phyloP scores from a whole-genome alignment of 2,329 filamentous ascomycete genomes.

The Cyclaneusma minus region DNA sequence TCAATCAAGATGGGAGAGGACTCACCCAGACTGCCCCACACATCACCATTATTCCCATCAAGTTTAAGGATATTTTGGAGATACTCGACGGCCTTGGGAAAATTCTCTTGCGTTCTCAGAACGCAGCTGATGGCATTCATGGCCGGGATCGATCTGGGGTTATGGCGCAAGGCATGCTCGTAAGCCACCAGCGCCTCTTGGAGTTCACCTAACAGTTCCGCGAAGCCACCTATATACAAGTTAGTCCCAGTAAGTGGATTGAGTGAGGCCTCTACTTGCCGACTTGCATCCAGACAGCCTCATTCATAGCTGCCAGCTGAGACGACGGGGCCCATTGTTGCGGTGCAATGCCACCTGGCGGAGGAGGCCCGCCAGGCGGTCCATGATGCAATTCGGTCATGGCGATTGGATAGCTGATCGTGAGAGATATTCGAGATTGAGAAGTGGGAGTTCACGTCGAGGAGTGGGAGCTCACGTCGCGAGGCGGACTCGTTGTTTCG shows the following conservation, averaged over 20 bases:
- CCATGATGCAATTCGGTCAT: conserved; percentile 15
- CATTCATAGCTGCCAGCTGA: conserved; percentile 65
- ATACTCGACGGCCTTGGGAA: conserved; percentile 86
- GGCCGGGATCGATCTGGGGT: conserved; percentile 73
- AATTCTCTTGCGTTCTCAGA: conserved; percentile 81
- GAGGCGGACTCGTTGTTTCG: no score
- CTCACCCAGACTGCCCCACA: conserved; percentile 87
- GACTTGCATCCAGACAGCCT: conserved; percentile 82
- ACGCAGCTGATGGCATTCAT: conserved; percentile 93
- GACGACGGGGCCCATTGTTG: conserved; percentile 32
- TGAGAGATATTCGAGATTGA: background rate
- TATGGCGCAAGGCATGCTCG: conserved; percentile 76
- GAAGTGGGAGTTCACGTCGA: no score
- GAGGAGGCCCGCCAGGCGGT: conserved; percentile 15
- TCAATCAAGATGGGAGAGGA: conserved; percentile 5
- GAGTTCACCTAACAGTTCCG: conserved; percentile 73
- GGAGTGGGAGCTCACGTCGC: no score
- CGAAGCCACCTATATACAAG: conserved; percentile 51
- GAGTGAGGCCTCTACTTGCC: conserved; percentile 40
- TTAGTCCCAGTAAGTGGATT: conserved; percentile 18
- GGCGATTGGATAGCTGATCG: background rate
- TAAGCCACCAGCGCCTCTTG: conserved; percentile 86
- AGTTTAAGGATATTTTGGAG: conserved; percentile 82
- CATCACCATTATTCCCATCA: conserved; percentile 79
- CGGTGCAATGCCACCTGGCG: conserved; percentile 10